Base-by-base conservation (phyloP, 768 basidiomycete genomes). In the Dentipellis sp. region DNA sequence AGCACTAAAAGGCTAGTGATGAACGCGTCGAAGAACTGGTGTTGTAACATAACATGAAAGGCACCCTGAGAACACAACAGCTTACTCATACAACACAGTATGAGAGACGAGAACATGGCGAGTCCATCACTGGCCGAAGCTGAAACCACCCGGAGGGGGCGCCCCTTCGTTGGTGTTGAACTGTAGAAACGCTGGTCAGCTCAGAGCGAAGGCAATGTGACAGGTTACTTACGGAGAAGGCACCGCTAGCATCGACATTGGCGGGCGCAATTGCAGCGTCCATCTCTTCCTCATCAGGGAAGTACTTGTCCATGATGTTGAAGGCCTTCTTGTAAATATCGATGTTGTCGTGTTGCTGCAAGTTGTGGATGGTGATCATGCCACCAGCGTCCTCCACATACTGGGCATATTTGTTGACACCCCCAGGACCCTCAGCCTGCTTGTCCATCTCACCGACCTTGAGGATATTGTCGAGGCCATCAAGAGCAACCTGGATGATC, bases 311-410 rank as follows among this genome's bases (percentile, higher is more conserved):
- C 88, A 91, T 91, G 66, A 92, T 97, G 71, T 92, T 92, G 79
- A 94, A 99, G 42, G 94, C 95, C 76, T 99, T 98, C 82, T 97
- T 97, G 76, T 99, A 99, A 65, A 99, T 98, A 64, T 98, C 95
- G 72, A 97, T 73, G 74, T 99, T 99, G 75, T 99, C 95, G 72
- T 98, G 97, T 72, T 95, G 94, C 74, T 99, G 97, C 54, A 98
- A 83, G 72, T 97, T 94, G 78, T 99, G 95, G 69, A 99, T 97
- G 17, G 93, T 90, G 63, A 93, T 82, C 97, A 99, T 98, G 53
- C 97, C 97, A 57, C 97, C 94, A 10, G 94, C 94, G 73, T 99
- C 97, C 72, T 99, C 97, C 46, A 98, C 92, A 64, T 76, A 98
- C 58, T 88, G 73, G 12, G 97, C 95, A 70, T 97, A 99, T 65